These are phyloP conservation scores for Pythium aphanidermatum DNA, from an alignment of 352 stramenopile genomes.

Conservation along the genomic window DNA sequence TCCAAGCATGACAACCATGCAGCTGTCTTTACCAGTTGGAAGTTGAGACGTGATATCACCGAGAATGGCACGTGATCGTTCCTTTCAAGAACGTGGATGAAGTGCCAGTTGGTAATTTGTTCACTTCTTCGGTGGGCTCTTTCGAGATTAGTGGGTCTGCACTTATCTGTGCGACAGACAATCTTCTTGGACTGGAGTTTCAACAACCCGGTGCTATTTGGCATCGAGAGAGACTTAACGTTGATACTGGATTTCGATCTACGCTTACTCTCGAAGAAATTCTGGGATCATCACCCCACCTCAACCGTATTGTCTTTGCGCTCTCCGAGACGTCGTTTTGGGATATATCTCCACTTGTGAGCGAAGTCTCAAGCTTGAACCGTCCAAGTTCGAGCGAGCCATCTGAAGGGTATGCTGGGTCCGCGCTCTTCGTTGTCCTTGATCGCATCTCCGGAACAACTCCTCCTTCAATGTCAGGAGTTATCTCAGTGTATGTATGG, in stretches of 20 bases:
- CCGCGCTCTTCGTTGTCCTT: constrained; percentile 13
- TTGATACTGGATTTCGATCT: constrained; percentile 49
- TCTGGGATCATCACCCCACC: constrained; percentile 1
- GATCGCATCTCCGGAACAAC: constrained; percentile 3
- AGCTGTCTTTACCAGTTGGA: constrained; percentile 48
- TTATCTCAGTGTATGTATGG: constrained; percentile 24
- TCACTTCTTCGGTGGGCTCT: constrained; percentile 9
- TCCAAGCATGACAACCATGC: constrained; percentile 73
- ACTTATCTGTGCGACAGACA: too few species aligned
- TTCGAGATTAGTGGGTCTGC: constrained; percentile 19
- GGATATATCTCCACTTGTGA: constrained; percentile 48
- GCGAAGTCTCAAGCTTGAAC: constrained; percentile 18
- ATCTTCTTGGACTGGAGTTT: constrained; percentile 8
- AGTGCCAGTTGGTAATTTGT: constrained; percentile 14
- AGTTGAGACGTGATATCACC: too few species aligned
- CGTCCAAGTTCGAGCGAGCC: constrained; percentile 3
- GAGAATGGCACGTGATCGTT: too few species aligned
- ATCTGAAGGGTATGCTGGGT: constrained; percentile 3
- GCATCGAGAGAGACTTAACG: constrained; percentile 24
- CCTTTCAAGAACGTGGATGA: constrained; percentile 4
- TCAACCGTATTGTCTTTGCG: constrained; percentile 38
- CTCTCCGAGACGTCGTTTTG: constrained; percentile 68
- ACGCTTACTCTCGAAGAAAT: constrained; percentile 26
- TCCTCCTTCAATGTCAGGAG: background rate
- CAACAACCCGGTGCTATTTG: constrained; percentile 31